Conservation (phyloP, 306 rosid species). For the Oemleria cerasiformis region DNA sequence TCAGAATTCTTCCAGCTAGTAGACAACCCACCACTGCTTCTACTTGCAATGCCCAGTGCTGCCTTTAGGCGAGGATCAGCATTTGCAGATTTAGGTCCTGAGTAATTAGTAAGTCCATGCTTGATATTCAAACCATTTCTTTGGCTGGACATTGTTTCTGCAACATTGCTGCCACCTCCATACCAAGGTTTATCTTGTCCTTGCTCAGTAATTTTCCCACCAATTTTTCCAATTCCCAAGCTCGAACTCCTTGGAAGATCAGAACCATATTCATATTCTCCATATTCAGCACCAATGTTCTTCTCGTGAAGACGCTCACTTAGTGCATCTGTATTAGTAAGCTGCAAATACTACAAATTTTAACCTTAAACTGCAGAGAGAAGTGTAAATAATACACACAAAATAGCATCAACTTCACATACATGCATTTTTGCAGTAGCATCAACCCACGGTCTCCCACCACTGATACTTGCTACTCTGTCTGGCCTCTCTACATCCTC, state of each 20-base stretch:
- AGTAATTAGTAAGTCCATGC: conserved; percentile 43
- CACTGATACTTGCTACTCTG: conserved; percentile 45
- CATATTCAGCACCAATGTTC: conserved; percentile 41
- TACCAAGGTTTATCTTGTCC: conserved; percentile 58
- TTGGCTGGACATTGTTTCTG: conserved; percentile 54
- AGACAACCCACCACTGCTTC: conserved; percentile 41
- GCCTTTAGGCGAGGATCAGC: conserved; percentile 43
- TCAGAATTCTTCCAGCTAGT: conserved; percentile 85
- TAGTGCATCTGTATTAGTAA: conserved; percentile 37
- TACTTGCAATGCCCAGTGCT: conserved; percentile 36
- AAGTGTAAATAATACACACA: conserved; percentile 5
- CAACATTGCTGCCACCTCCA: conserved; percentile 42
- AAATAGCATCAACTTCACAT: conserved; percentile 29
- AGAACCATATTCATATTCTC: conserved; percentile 50
- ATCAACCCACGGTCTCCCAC: conserved; percentile 65
- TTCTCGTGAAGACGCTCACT: conserved; percentile 56
- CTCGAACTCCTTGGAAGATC: conserved; percentile 48
- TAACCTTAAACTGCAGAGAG: conserved; percentile 22
- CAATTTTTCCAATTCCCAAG: conserved; percentile 38
- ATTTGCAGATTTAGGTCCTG: conserved; percentile 51
- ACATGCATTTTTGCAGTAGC: conserved; percentile 52
- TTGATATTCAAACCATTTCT: conserved; percentile 57
- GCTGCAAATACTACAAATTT: conserved; percentile 66
- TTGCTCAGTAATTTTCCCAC: conserved; percentile 49
- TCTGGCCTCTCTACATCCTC: conserved; percentile 48